These are phyloP conservation scores for Senna siamea DNA, from an alignment of 306 rosid species.

Conservation along the genomic window DNA sequence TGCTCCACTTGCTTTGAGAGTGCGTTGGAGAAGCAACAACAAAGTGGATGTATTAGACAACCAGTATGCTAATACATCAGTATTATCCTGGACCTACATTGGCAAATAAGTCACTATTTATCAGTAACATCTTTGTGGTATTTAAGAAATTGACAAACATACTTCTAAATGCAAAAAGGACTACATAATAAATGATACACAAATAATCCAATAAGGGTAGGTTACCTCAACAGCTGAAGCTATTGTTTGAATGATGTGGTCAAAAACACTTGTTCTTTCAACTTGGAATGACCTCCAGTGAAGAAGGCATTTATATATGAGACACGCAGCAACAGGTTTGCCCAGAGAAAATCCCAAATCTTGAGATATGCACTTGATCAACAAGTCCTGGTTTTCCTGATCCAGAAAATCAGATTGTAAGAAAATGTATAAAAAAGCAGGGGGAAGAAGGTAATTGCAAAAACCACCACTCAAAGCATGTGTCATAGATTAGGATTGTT, in stretches of 20 bases:
- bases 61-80: not conserved
- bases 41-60: not conserved
- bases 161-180: not conserved
- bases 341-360: not conserved
- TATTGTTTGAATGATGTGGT: not conserved
- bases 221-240: constrained; percentile 3
- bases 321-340: not conserved
- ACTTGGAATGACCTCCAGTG: not conserved
- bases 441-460: constrained; percentile 20
- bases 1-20: not conserved
- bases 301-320: not conserved
- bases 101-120: not conserved
- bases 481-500: not conserved
- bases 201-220: no score
- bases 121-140: not conserved
- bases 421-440: constrained; percentile 1
- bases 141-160: no score
- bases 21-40: not conserved
- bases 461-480: not conserved
- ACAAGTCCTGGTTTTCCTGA: constrained; percentile 74
- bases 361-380: constrained; percentile 24
- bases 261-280: not conserved
- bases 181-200: not conserved
- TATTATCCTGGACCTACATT: not conserved
- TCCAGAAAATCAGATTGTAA: constrained; percentile 32